Evolutionary conservation across 2,329 filamentous ascomycete species (phyloP).

Genomic region (Fusarium pseudograminearum): DNA sequence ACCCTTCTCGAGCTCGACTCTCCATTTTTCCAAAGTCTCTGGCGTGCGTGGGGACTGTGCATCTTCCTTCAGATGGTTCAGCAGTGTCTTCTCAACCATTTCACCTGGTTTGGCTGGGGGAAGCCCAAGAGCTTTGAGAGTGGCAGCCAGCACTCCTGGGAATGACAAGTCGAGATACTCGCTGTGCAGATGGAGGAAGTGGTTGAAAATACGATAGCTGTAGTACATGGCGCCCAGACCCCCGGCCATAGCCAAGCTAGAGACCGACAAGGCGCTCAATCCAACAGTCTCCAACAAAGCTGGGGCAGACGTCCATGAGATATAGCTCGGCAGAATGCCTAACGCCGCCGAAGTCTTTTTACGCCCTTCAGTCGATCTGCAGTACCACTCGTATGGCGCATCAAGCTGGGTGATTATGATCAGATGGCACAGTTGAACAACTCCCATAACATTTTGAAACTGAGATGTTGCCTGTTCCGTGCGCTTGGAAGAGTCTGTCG

Average conservation of each 20-base stretch:
- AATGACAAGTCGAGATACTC: neutral
- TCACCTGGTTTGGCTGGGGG: neutral
- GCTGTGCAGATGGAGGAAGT: neutral
- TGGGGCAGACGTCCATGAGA: neutral
- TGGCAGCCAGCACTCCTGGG: neutral
- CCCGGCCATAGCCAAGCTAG: neutral
- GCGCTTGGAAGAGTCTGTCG: neutral
- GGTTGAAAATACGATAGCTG: neutral
- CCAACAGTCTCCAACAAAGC: neutral
- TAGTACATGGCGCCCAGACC: neutral
- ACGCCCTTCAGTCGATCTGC: neutral
- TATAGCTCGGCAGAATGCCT: neutral
- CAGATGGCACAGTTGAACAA: conserved; percentile 4
- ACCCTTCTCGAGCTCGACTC: neutral
- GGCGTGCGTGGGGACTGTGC: rapidly evolving
- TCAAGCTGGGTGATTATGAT: conserved; percentile 14
- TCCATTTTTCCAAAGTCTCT: neutral
- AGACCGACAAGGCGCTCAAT: neutral
- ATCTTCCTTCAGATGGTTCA: neutral
- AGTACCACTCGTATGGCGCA: conserved; percentile 12
- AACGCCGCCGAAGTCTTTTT: neutral
- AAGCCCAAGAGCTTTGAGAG: neutral
- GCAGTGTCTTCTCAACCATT: neutral
- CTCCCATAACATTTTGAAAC: conserved; percentile 2
- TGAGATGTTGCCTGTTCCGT: neutral